Evolutionary conservation across 148 eudicot genomes (phyloP).

Genomic region (Salicornia ramosissima): DNA sequence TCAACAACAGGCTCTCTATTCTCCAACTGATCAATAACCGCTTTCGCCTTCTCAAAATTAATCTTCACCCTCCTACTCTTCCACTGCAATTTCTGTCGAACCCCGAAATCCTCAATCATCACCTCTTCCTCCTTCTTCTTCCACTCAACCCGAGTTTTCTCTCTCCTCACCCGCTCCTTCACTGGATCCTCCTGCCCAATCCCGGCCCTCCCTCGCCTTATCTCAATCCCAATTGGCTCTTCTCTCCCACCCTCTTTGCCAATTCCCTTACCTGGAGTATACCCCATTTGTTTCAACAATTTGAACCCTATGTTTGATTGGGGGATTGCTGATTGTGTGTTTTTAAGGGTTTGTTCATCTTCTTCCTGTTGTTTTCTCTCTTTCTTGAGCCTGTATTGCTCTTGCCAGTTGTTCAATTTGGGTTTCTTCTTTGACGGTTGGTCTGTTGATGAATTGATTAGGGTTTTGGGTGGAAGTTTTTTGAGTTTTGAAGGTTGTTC

Average conservation of each 20-base stretch:
- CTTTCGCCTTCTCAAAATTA: constrained; percentile 63
- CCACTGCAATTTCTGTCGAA: constrained; percentile 62
- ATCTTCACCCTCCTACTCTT: constrained; percentile 40
- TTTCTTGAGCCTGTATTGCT: constrained; percentile 39
- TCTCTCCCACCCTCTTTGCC: constrained; percentile 71
- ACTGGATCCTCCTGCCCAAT: constrained; percentile 77
- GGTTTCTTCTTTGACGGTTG: constrained; percentile 47
- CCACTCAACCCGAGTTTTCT: constrained; percentile 38
- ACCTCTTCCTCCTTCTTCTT: constrained; percentile 46
- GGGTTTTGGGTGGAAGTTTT: constrained; percentile 31
- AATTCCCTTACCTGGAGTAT: constrained; percentile 64
- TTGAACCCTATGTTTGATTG: constrained; percentile 81
- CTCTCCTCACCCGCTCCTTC: constrained; percentile 60
- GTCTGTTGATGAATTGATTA: constrained; percentile 1
- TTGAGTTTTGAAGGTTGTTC: constrained; percentile 37
- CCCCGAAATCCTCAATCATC: constrained; percentile 60
- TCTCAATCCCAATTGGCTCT: constrained; percentile 70
- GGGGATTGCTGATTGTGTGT: constrained; percentile 61
- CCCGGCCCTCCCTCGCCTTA: constrained; percentile 71
- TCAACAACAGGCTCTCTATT: constrained; percentile 52
- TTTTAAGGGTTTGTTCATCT: constrained; percentile 61
- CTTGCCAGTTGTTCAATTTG: constrained; percentile 41
- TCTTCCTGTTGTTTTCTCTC: constrained; percentile 58
- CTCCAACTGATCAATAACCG: constrained; percentile 72
- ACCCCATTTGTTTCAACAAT: constrained; percentile 78